phyloP scores from a whole-genome alignment of 163 green algal genomes.

The Coccomyxa subellipsoidea region DNA sequence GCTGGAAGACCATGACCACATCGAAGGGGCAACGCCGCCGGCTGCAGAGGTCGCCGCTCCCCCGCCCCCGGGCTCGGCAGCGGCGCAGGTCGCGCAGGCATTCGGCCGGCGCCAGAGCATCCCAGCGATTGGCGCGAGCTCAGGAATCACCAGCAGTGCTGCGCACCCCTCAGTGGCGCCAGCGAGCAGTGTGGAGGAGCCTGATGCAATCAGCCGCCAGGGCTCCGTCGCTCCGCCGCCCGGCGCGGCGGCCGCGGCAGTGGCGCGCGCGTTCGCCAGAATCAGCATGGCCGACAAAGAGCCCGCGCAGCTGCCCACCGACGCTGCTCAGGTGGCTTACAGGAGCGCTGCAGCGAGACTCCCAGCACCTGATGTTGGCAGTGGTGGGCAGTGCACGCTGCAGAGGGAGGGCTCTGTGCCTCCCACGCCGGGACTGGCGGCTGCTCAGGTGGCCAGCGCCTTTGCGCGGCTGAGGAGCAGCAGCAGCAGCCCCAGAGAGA shows the following conservation, averaged over 20 bases:
- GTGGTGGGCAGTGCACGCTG: background rate
- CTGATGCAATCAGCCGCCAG: background rate
- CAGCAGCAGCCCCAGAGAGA: background rate
- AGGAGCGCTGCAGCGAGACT: too few species aligned
- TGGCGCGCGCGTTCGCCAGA: background rate
- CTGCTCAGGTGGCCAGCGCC: background rate
- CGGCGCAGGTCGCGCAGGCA: background rate
- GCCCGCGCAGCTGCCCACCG: background rate
- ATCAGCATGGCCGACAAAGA: background rate
- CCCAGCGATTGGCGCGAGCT: background rate
- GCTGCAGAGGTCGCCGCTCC: background rate
- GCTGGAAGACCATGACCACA: background rate
- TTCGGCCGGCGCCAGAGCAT: background rate
- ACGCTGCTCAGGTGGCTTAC: too few species aligned
- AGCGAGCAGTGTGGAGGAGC: background rate
- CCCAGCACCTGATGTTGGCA: background rate
- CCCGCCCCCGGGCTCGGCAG: background rate
- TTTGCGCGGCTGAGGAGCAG: background rate
- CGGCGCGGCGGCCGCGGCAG: background rate
- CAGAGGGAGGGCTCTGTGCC: background rate
- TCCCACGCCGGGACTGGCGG: background rate
- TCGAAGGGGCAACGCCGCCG: too few species aligned
- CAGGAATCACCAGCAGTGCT: too few species aligned
- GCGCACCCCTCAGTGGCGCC: too few species aligned
- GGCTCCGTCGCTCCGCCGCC: background rate